Evolutionary conservation across 805 yeast species (phyloP).

Genomic region (Candida ascalaphidarum): DNA sequence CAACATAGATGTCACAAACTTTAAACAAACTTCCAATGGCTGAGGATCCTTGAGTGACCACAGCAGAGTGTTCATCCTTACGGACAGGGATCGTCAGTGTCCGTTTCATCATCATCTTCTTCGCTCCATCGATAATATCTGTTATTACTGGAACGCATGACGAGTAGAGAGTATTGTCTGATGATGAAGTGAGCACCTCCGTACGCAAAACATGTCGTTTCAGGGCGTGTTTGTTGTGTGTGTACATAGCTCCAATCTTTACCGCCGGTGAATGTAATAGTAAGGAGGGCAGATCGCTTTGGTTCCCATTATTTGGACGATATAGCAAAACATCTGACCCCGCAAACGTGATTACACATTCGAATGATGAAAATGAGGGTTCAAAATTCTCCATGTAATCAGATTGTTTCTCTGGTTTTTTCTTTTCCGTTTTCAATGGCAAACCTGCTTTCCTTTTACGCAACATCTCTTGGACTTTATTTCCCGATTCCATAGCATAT

Average conservation of each 20-base stretch:
- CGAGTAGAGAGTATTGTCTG: constrained; percentile 63
- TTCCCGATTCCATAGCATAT: constrained; percentile 37
- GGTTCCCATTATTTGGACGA: constrained; percentile 31
- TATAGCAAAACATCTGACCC: constrained; percentile 58
- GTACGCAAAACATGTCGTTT: constrained; percentile 39
- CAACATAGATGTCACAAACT: constrained; percentile 53
- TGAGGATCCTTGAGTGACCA: no score
- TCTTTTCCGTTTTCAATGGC: not conserved
- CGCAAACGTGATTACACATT: constrained; percentile 49
- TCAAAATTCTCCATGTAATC: constrained; percentile 5
- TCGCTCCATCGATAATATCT: constrained; percentile 47
- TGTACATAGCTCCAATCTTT: constrained; percentile 46
- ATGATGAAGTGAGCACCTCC: constrained; percentile 56
- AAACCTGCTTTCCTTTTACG: no score
- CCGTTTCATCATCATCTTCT: constrained; percentile 38
- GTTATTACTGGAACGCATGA: constrained; percentile 70
- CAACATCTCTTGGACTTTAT: constrained; percentile 30
- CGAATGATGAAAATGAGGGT: constrained; percentile 31
- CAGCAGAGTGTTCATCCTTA: no score
- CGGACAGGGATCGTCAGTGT: constrained; percentile 3
- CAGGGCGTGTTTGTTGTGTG: constrained; percentile 20
- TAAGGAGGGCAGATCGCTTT: constrained; percentile 39
- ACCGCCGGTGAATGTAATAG: constrained; percentile 72
- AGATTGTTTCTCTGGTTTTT: constrained; percentile 1
- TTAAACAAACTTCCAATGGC: no score